Base-by-base conservation (phyloP, 805 yeast species). In the Starmerella apis region DNA sequence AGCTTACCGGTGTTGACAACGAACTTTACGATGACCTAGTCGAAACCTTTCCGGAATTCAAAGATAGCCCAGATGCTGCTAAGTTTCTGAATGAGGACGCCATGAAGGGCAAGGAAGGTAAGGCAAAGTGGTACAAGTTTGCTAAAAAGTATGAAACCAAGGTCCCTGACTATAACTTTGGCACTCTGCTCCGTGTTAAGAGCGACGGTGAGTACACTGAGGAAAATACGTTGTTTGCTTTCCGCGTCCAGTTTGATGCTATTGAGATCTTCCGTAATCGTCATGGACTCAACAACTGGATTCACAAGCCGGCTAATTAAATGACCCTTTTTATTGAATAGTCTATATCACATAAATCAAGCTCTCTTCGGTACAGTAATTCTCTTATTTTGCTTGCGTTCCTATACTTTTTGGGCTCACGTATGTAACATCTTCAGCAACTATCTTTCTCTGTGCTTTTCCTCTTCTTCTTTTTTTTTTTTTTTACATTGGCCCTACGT, bases 231-330 rank as follows among this genome's bases (percentile, higher is more conserved):
- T 83, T 87, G 47, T 90, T 92, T 60, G 95, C 66, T 6, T 92
- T 90, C 52, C 81, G 97, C 71, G 78, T 90, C 64, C 97, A 92
- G 70, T 92, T 92, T 65, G 84, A 88, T 61, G 96, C 96, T 49
- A 76, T 87, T 63, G 98, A 92, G 72, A 83, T 92, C 56, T 86
- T 86, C 53, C 83, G 98, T 76, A 92, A 92, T 72, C 84, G 80
- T 66, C 75, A 75, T 57, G 95, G 95, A 32, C 74, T 84, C 61
- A 92, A 92, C 70, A 95, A 92, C 70, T 92, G 98, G 98, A 74
- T 79, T 49, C 30, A 53, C 46, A 43, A 53, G 33, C 13, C 35
- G 36, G 18, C 33, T 4, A 43, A 28, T 10, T 20, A 43, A 19
- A 11, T 31, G 24, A 3, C 33, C 30, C 30, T 27, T 8, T 30